phyloP scores from a whole-genome alignment of 768 basidiomycete species.

The Mycena haematopus region DNA sequence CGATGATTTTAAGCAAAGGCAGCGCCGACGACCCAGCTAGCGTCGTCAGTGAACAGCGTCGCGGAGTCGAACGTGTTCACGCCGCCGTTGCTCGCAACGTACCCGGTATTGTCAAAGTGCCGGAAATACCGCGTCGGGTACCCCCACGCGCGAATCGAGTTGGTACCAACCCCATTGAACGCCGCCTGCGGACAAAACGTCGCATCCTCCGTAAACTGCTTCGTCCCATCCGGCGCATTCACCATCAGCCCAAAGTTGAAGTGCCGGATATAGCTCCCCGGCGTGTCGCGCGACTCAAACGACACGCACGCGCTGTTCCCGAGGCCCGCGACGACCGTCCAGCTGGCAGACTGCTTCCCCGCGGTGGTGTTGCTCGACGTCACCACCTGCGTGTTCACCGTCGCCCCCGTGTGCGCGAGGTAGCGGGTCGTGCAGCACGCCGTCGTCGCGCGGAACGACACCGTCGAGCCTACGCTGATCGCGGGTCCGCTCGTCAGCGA shows the following conservation, averaged over 20 bases:
- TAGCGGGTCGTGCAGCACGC: no score
- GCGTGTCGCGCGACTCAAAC: no score
- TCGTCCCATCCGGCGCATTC: conserved; percentile 1
- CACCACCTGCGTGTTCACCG: no score
- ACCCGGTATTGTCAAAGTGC: conserved; percentile 3
- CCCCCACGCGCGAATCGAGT: conserved; percentile 22
- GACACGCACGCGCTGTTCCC: no score
- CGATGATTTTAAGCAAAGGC: conserved; percentile 21
- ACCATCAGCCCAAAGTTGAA: no score
- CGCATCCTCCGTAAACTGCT: conserved; percentile 24
- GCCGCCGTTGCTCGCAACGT: conserved; percentile 19
- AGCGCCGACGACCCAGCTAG: background rate
- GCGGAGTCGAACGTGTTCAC: conserved; percentile 10
- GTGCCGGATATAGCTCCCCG: no score
- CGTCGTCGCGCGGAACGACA: no score
- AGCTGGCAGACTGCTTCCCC: no score
- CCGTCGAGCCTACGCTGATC: conserved; percentile 4
- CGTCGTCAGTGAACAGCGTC: conserved; percentile 13
- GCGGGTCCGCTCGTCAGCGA: background rate
- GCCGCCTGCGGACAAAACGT: conserved; percentile 21
- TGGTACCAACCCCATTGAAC: conserved; percentile 18
- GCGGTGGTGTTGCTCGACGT: no score
- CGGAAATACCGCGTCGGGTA: conserved; percentile 10
- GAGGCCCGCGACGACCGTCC: no score
- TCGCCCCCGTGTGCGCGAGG: no score